A percentile compares a stretch with the other conserved stretches of the same genome.
Evolutionary conservation across 371 early-diverging fungal genomes (phyloP).

Genomic region (Mortierella polycephala): DNA sequence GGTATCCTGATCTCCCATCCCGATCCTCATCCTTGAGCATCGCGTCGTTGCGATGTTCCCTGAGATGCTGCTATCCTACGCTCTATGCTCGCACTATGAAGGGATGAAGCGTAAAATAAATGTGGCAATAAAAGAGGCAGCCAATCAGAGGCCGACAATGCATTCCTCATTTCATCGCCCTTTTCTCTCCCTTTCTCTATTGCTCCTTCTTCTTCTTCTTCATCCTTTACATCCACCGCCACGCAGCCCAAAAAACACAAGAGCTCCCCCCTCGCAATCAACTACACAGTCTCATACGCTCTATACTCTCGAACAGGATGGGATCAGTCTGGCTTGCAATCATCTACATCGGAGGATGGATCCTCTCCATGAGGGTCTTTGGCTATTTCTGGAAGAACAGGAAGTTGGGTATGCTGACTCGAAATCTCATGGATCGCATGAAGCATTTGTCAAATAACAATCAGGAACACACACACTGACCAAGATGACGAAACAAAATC

Average conservation of each 20-base stretch:
- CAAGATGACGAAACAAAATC: not conserved
- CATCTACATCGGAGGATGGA: conserved; percentile 69
- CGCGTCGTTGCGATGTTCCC: no score
- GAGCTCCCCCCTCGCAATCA: not conserved
- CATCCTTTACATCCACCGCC: not conserved
- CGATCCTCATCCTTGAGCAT: no score
- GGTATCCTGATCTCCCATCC: no score
- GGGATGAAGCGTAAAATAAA: no score
- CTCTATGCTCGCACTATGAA: no score
- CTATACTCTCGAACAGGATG: no score
- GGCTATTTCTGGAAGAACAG: conserved; percentile 61
- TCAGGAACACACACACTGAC: not conserved
- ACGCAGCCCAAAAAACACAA: not conserved
- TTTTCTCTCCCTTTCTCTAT: not conserved
- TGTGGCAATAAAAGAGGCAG: no score
- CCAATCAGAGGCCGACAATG: conserved; percentile 51
- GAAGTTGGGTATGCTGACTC: conserved; percentile 35
- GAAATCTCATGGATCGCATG: not conserved
- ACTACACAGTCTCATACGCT: no score
- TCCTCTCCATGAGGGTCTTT: conserved; percentile 71
- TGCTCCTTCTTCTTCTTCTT: not conserved
- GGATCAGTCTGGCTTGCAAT: conserved; percentile 61
- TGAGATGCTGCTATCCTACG: no score
- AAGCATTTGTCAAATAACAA: not conserved
- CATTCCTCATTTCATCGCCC: not conserved